Conservation (phyloP, 2,329 filamentous ascomycete genomes). For the Colletotrichum higginsianum region DNA sequence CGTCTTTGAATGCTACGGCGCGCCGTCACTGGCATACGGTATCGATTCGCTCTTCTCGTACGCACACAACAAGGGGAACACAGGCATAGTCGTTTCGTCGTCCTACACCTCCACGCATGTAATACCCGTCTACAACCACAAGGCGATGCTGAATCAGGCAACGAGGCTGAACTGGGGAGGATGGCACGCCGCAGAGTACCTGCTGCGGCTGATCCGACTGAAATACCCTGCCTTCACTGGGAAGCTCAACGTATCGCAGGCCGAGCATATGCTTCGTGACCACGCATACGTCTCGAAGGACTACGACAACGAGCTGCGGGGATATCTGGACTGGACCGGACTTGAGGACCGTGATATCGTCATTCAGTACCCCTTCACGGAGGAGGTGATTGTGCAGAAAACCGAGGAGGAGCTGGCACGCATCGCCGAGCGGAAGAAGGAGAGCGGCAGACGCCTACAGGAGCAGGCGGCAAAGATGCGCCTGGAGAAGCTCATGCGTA, state of each 20-base stretch:
- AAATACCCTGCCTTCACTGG: slow-evolving; percentile 94
- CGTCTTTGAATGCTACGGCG: slow-evolving; percentile 94
- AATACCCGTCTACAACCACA: slow-evolving; percentile 91
- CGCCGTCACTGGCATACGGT: slow-evolving; percentile 91
- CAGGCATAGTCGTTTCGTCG: slow-evolving; percentile 90
- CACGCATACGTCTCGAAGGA: slow-evolving; percentile 92
- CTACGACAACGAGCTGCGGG: slow-evolving; percentile 83
- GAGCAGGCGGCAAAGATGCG: slow-evolving; percentile 98
- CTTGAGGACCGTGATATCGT: slow-evolving; percentile 91
- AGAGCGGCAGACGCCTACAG: slow-evolving; percentile 90
- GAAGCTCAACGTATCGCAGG: slow-evolving; percentile 88
- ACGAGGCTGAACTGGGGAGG: slow-evolving; percentile 96
- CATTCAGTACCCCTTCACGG: slow-evolving; percentile 93
- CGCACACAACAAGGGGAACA: slow-evolving; percentile 88
- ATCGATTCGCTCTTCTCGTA: slow-evolving; percentile 98
- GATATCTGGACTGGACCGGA: slow-evolving; percentile 90
- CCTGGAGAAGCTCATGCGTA: slow-evolving; percentile 92
- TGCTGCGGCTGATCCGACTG: slow-evolving; percentile 88
- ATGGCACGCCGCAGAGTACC: slow-evolving; percentile 89
- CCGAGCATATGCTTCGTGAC: slow-evolving; percentile 87
- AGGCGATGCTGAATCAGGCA: slow-evolving; percentile 86
- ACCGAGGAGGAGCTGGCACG: slow-evolving; percentile 92
- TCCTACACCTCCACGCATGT: slow-evolving; percentile 95
- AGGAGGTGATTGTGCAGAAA: slow-evolving; percentile 92
- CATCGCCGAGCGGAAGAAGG: slow-evolving; percentile 94